Percentiles rank a stretch among this genome's conserved stretches.
Evolutionary conservation across 163 green algal species (phyloP).

Genomic region (Scenedesmus sp.): DNA sequence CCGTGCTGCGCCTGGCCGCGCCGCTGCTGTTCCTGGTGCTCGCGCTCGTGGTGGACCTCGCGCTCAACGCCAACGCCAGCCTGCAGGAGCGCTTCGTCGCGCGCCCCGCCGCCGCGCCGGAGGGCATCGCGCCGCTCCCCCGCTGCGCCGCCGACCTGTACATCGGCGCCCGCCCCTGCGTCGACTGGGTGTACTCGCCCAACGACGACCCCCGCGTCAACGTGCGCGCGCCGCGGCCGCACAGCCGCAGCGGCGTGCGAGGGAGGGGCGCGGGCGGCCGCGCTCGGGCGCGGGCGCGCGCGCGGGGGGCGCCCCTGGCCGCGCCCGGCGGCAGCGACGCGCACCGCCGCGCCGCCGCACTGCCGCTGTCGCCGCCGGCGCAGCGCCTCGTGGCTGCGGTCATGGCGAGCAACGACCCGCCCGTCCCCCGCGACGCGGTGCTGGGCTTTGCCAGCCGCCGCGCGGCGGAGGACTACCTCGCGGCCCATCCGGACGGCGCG

Average conservation of each 20-base stretch:
- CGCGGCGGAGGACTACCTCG: conserved; percentile 73
- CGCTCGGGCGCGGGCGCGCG: not conserved
- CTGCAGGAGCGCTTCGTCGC: conserved; percentile 31
- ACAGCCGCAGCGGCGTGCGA: not conserved
- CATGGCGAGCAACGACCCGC: conserved; percentile 64
- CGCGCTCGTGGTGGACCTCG: conserved; percentile 70
- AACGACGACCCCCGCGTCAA: conserved; percentile 49
- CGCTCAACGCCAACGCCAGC: conserved; percentile 58
- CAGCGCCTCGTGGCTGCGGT: conserved; percentile 60
- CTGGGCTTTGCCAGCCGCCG: conserved; percentile 53
- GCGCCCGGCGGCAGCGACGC: not conserved
- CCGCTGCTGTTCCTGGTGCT: conserved; percentile 79
- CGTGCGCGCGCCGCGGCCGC: conserved; percentile 33
- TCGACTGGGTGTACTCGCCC: conserved; percentile 50
- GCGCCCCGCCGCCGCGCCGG: too few relatives aligned
- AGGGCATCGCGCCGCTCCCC: conserved; percentile 41
- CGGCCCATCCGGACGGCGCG: conserved; percentile 67
- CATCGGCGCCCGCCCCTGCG: conserved; percentile 26
- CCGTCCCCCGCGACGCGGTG: conserved; percentile 60
- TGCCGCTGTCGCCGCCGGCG: not conserved
- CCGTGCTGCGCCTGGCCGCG: conserved; percentile 69
- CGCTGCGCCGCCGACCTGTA: conserved; percentile 58
- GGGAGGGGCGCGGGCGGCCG: too few relatives aligned
- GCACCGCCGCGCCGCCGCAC: too few relatives aligned
- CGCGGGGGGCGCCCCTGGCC: not conserved